Conservation (phyloP, 1,284 basidiomycete genomes). For the Butyriboletus appendiculatus region DNA sequence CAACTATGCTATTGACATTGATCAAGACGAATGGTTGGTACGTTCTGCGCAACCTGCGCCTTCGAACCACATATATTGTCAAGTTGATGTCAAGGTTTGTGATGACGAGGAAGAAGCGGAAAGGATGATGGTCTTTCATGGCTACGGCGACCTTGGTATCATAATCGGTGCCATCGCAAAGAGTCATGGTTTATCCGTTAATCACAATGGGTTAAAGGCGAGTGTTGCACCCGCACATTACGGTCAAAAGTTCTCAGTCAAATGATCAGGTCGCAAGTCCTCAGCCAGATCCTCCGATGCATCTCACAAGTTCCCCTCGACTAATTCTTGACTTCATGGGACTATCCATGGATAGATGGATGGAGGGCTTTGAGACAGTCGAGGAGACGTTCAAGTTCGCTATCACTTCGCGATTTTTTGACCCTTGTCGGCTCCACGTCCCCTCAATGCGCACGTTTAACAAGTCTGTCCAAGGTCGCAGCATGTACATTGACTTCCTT, state of each 20-base stretch:
- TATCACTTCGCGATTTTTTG: constrained; percentile 51
- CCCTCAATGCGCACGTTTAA: constrained; percentile 37
- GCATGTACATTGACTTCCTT: constrained; percentile 62
- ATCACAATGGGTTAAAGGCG: constrained; percentile 60
- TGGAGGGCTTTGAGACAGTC: constrained; percentile 53
- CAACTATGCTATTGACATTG: constrained; percentile 58
- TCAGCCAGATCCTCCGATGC: constrained; percentile 41
- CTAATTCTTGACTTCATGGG: constrained; percentile 57
- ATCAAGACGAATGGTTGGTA: constrained; percentile 27
- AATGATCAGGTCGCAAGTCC: constrained; percentile 42
- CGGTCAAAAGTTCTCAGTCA: constrained; percentile 1
- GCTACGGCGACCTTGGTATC: constrained; percentile 70
- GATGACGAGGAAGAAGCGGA: constrained; percentile 48
- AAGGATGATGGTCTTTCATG: constrained; percentile 52
- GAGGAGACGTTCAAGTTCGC: constrained; percentile 59
- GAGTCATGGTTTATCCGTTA: constrained; percentile 50
- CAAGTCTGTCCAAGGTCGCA: constrained; percentile 49
- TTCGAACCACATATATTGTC: constrained; percentile 39
- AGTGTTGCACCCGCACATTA: constrained; percentile 7
- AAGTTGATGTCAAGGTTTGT: constrained; percentile 67
- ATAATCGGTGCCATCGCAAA: constrained; percentile 57
- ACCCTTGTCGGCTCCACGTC: constrained; percentile 33
- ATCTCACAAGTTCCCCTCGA: constrained; percentile 45
- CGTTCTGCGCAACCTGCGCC: constrained; percentile 16
- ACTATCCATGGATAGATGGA: constrained; percentile 52